Evolutionary conservation across 2,329 filamentous ascomycete species (phyloP).

Genomic region (Aspergillus japonicus): DNA sequence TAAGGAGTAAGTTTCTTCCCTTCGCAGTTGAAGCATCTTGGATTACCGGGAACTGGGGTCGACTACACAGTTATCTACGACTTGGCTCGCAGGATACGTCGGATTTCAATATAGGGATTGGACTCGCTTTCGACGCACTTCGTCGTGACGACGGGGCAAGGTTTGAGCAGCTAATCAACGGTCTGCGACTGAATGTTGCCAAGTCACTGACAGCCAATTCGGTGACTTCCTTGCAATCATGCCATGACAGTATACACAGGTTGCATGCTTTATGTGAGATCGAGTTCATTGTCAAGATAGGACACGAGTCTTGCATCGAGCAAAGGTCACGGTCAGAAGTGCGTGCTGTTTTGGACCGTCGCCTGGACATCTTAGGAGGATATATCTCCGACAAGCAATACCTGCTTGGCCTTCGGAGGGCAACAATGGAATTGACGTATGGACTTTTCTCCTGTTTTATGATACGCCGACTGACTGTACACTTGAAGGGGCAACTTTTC

Average conservation of each 20-base stretch:
- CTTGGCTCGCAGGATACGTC: slow-evolving; percentile 43
- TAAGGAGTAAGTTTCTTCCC: slow-evolving; percentile 67
- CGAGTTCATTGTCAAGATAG: slow-evolving; percentile 66
- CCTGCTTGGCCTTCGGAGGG: slow-evolving; percentile 78
- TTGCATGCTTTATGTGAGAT: slow-evolving; percentile 86
- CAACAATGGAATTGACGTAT: slow-evolving; percentile 74
- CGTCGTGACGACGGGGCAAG: slow-evolving; percentile 50
- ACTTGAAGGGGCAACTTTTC: slow-evolving; percentile 54
- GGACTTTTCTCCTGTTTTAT: neutral
- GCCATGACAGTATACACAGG: slow-evolving; percentile 80
- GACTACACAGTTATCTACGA: slow-evolving; percentile 65
- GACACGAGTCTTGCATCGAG: slow-evolving; percentile 23
- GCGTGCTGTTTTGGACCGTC: slow-evolving; percentile 63
- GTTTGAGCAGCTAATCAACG: slow-evolving; percentile 60
- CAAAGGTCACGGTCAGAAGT: slow-evolving; percentile 25
- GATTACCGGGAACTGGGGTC: slow-evolving; percentile 80
- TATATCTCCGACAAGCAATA: slow-evolving; percentile 94
- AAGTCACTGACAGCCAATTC: slow-evolving; percentile 72
- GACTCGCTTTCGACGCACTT: slow-evolving; percentile 63
- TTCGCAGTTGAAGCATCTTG: slow-evolving; percentile 90
- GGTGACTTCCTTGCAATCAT: slow-evolving; percentile 77
- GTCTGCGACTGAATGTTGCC: slow-evolving; percentile 68
- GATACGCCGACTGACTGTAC: slow-evolving; percentile 26
- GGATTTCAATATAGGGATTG: slow-evolving; percentile 83
- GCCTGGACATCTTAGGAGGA: slow-evolving; percentile 85